Base-by-base conservation (phyloP, 106 monocot genomes). In the Triglochin maritima region DNA sequence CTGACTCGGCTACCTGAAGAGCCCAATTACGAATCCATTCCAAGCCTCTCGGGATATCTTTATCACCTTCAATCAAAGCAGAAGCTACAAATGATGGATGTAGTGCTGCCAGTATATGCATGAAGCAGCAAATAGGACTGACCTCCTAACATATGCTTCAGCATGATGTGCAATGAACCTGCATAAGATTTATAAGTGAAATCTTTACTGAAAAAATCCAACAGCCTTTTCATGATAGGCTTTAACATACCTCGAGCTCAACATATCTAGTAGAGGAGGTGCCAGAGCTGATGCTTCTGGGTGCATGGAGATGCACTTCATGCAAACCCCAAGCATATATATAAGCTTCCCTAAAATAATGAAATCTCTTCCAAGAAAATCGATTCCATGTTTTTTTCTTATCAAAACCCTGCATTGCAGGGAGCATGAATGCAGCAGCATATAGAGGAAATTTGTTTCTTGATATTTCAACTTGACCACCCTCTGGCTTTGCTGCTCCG, bases 351-450 rank as follows among this genome's bases (percentile, higher is more conserved):
- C 96, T 53, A 98, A 86, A 66, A 91, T 88, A 77, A 98, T 81
- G 71, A 91, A 98, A 77, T 98, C 96, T 75, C 86, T 81, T 54
- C 84, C 82, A 43, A 98, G 79, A 72, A 98, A 83, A 66, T 98
- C 88, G 8, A 98, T 73, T 49, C 96, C 91, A 70, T 88, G 96
- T 17, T 79, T 80, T 80, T 66, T 49, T 86, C 73, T 78, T 88
- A 68, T 98, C 91, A 77, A 84, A 98, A 64, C 91, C 91, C 73
- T 88, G 88, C 86, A 98, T 92, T 17, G 72, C 82, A 50, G 96
- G 96, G 14, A 98, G 78, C 91, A 98, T 98, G 71, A 98, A 98
- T 68, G 96, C 86, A 78, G 96, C 88, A 59, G 96, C 91, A 84
- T 98, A 98, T 59, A 98, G 47, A 71, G 96, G 96, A 82, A 98